Conservation (phyloP, 768 basidiomycete species). For the Lactarius evosmus region DNA sequence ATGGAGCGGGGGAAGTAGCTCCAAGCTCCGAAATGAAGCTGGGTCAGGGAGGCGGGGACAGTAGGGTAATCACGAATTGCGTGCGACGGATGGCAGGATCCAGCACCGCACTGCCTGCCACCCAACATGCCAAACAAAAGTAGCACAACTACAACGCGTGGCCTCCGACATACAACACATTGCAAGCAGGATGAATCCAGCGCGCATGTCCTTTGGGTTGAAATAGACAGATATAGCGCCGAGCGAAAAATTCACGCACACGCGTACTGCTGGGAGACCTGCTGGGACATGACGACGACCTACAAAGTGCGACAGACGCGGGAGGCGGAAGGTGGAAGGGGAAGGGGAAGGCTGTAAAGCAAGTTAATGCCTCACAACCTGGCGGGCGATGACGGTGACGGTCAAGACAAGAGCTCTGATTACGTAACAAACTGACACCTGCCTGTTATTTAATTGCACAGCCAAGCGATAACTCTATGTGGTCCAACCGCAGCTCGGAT, state of each 20-base stretch:
- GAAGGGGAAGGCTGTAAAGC: conserved; percentile 49
- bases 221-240: neutral
- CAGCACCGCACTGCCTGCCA: neutral
- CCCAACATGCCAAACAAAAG: neutral
- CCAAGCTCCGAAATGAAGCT: neutral
- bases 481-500: neutral
- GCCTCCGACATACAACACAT: neutral
- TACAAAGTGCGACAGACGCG: conserved; percentile 14
- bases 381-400: neutral
- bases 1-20: neutral
- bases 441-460: neutral
- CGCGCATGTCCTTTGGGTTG: neutral
- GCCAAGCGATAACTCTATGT: no score
- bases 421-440: neutral
- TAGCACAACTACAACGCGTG: neutral
- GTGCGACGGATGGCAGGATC: neutral
- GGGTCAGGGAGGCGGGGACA: neutral
- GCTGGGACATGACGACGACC: conserved; percentile 57
- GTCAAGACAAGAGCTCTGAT: neutral
- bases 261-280: conserved; percentile 78
- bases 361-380: conserved; percentile 72
- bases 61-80: neutral
- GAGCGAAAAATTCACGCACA: conserved; percentile 48
- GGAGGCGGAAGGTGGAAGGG: conserved; percentile 25
- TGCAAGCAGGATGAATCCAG: neutral